Evolutionary conservation across 148 eudicot species (phyloP).

Genomic region (Chenopodium album): DNA sequence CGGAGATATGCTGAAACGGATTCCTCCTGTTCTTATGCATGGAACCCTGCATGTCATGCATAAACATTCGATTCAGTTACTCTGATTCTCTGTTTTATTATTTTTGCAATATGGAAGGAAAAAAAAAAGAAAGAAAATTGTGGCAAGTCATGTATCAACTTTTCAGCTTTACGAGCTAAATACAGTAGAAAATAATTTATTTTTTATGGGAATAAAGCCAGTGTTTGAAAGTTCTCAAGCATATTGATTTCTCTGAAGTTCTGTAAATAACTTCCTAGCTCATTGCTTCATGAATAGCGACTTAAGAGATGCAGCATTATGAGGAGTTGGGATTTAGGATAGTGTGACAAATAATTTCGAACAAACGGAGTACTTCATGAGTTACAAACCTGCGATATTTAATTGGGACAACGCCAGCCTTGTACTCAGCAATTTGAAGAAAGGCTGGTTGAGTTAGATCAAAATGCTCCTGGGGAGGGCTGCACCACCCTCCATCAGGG

Average conservation of each 20-base stretch:
- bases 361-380: neutral
- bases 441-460: conserved; percentile 69
- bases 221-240: neutral
- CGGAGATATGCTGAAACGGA: conserved; percentile 49
- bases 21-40: conserved; percentile 68
- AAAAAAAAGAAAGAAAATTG: too few species aligned
- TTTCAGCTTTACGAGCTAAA: too few species aligned
- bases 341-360: too few species aligned
- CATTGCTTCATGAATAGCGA: neutral
- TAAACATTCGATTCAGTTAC: neutral
- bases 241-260: neutral
- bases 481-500: conserved; percentile 76
- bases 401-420: conserved; percentile 66
- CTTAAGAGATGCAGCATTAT: neutral
- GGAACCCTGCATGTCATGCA: conserved; percentile 48
- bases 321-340: neutral
- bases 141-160: too few species aligned
- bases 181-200: too few species aligned
- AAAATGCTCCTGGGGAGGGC: conserved; percentile 62
- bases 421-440: conserved; percentile 44
- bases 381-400: conserved; percentile 52
- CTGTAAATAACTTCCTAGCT: neutral
- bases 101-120: too few species aligned
- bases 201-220: too few species aligned
- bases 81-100: neutral